Evolutionary conservation across 1,284 basidiomycete species (phyloP).

Genomic region (Pterulicium gracile): DNA sequence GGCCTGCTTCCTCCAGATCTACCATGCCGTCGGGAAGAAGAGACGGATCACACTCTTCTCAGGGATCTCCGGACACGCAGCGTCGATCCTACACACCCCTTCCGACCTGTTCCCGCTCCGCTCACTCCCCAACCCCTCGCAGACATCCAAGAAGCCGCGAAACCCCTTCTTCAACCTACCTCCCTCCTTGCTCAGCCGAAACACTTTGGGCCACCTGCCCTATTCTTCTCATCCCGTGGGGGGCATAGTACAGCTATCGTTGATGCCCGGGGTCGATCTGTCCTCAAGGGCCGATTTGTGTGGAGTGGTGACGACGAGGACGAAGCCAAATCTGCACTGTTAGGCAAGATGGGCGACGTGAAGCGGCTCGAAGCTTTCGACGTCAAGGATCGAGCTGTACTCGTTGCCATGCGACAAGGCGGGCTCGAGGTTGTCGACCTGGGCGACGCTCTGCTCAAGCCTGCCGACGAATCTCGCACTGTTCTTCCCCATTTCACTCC

Average conservation of each 20-base stretch:
- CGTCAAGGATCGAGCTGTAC: slow-evolving; percentile 56
- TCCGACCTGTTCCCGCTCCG: slow-evolving; percentile 36
- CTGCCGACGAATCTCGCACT: slow-evolving; percentile 65
- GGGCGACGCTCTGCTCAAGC: slow-evolving; percentile 61
- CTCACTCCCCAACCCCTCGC: slow-evolving; percentile 12
- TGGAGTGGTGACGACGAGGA: slow-evolving; percentile 63
- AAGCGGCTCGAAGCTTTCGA: slow-evolving; percentile 73
- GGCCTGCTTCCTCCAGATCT: slow-evolving; percentile 69
- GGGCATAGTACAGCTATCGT: slow-evolving; percentile 79
- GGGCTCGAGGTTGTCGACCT: slow-evolving; percentile 72
- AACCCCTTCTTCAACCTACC: slow-evolving; percentile 61
- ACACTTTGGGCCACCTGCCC: slow-evolving; percentile 75
- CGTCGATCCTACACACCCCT: slow-evolving; percentile 68
- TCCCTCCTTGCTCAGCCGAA: slow-evolving; percentile 72
- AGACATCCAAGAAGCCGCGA: slow-evolving; percentile 25
- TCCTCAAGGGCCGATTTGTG: slow-evolving; percentile 65
- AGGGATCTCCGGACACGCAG: slow-evolving; percentile 65
- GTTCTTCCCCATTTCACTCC: slow-evolving; percentile 53
- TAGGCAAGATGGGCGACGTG: slow-evolving; percentile 59
- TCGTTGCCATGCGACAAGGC: slow-evolving; percentile 74
- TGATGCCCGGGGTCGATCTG: slow-evolving; percentile 70
- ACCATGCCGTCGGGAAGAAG: slow-evolving; percentile 67
- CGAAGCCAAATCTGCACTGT: slow-evolving; percentile 25
- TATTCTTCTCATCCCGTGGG: slow-evolving; percentile 80
- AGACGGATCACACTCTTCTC: slow-evolving; percentile 51